Evolutionary conservation across 1,139 yeast genomes (phyloP), one percentile per base, ranked within the genome.

Genomic region (Yamadazyma aaseri): DNA sequence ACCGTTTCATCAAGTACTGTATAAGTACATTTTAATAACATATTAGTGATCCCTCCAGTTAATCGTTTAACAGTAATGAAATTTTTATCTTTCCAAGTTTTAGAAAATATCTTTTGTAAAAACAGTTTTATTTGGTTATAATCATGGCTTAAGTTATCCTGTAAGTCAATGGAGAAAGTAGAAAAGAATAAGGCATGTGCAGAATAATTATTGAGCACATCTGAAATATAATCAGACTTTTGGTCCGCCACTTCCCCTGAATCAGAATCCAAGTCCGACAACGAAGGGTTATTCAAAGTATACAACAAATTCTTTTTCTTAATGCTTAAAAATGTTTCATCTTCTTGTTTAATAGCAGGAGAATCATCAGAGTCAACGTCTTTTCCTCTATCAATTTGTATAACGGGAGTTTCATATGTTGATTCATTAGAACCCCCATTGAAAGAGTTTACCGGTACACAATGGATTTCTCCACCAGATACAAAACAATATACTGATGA

Each of bases 41-140:
- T 78, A 55, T 85, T 85, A 16, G 95, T 85, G 55, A 85, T 84
- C 6, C 95, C 95, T 3, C 94, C 95, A 3, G 85, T 82, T 32
- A 84, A 62, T 41, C 63, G 60, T 33, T 56, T 53, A 26, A 69
- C 56, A 4, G 40, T 21, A n/a, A 71, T 60, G 10, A 55, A 36
- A 3, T 39, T 39, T 1, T 40, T 34, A 10, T 50, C 41, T 1
- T 38, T 34, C 75, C 75, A 69, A 2, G 45, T 40, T 26, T 43
- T 42, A 8, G 66, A 64, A 41, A 69, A 67, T 7, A 69, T 58
- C 36, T 56, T 59, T 13, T 51, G 39, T 22, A 71, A 49, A n/a
- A 71, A 53, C 10, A 40, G 40, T 28, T 59, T 60, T 28, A 68
- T 55, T 40, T 66, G 68, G 6, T 45, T 38, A 39, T 56, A 66